These are phyloP conservation scores for Lentithecium fluviatile DNA, from an alignment of 495 filamentous ascomycete genomes.

Conservation along the genomic window DNA sequence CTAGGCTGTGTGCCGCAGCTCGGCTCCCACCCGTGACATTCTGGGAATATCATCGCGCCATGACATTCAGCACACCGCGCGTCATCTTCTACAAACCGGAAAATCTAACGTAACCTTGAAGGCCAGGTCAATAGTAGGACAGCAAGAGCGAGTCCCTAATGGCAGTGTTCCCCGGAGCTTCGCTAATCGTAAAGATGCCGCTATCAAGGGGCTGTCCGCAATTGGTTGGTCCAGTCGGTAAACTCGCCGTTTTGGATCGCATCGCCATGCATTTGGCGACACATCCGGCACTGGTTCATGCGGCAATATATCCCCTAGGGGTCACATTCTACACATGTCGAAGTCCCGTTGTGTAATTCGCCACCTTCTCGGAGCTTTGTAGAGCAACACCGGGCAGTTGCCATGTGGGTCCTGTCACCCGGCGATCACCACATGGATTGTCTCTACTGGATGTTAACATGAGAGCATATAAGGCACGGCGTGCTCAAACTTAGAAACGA, in stretches of 20 bases:
- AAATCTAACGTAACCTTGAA: too few relatives aligned
- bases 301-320: not conserved
- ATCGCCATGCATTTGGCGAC: not conserved
- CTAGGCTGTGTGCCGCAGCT: too few relatives aligned
- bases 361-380: not conserved
- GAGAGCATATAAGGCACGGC: not conserved
- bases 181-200: not conserved
- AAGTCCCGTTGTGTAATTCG: not conserved
- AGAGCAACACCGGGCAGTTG: not conserved
- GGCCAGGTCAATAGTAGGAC: too few relatives aligned
- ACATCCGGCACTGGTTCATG: not conserved
- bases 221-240: not conserved
- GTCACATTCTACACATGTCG: not conserved
- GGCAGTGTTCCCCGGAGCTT: not conserved
- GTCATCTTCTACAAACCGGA: too few relatives aligned
- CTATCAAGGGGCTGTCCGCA: not conserved
- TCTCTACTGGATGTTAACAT: not conserved
- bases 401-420: too few relatives aligned
- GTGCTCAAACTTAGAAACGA: not conserved
- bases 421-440: not conserved
- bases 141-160: too few relatives aligned
- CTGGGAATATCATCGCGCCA: too few relatives aligned
- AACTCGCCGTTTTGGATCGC: not conserved
- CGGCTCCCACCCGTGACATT: too few relatives aligned
- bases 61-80: too few relatives aligned